Evolutionary conservation across 345 rosid genomes (phyloP).

Genomic region (Murraya paniculata): DNA sequence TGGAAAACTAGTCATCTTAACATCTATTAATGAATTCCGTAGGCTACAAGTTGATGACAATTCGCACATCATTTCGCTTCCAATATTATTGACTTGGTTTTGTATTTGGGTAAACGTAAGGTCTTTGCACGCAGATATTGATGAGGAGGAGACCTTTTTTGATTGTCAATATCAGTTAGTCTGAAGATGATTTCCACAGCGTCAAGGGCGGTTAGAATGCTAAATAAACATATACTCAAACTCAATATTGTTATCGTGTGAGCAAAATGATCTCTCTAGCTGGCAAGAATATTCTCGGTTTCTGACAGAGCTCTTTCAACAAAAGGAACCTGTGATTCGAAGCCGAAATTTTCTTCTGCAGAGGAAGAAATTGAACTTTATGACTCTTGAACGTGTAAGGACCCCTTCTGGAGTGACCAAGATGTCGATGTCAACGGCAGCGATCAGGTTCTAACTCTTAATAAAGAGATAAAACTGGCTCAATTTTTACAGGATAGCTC

Average conservation of each 20-base stretch:
- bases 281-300: slow-evolving; percentile 13
- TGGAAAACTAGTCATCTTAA: neutral
- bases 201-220: slow-evolving; percentile 12
- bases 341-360: neutral
- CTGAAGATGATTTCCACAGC: slow-evolving; percentile 32
- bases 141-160: slow-evolving; percentile 11
- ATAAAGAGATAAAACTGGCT: slow-evolving; percentile 4
- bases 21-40: neutral
- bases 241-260: neutral
- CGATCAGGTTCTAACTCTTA: neutral
- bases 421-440: neutral
- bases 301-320: neutral
- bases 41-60: neutral
- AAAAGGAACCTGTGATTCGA: too few relatives aligned
- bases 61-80: neutral
- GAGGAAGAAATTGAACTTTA: slow-evolving; percentile 5
- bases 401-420: slow-evolving; percentile 15
- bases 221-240: neutral
- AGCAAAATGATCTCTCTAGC: neutral
- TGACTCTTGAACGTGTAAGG: slow-evolving; percentile 3
- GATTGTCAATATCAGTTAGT: slow-evolving; percentile 9
- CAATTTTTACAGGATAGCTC: slow-evolving; percentile 15
- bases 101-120: neutral
- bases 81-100: neutral
- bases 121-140: slow-evolving; percentile 17